phyloP scores from a whole-genome alignment of 345 rosid species.

The Raphanus sativus region DNA sequence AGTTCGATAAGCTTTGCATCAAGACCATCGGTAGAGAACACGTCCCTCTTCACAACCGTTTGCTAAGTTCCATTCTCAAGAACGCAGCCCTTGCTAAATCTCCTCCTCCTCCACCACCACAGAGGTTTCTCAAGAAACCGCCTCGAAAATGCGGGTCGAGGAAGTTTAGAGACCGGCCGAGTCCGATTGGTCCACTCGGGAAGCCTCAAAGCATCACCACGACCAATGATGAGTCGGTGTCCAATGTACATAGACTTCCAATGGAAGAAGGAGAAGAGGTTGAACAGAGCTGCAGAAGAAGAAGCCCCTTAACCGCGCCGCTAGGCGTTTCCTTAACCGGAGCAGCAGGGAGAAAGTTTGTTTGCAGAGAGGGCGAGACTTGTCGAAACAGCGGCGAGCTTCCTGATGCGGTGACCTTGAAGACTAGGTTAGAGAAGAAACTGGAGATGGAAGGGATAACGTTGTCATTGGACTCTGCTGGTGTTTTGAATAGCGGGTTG shows the following conservation, averaged over 20 bases:
- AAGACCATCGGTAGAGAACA: constrained; percentile 67
- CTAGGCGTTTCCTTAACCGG: constrained; percentile 62
- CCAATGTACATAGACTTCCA: constrained; percentile 61
- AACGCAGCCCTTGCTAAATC: constrained; percentile 59
- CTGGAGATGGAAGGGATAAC: constrained; percentile 62
- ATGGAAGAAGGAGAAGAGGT: constrained; percentile 89
- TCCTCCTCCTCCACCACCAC: constrained; percentile 48
- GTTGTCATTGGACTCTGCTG: constrained; percentile 54
- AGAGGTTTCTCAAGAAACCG: constrained; percentile 38
- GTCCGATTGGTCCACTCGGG: constrained; percentile 78
- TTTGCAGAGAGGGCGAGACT: constrained; percentile 19
- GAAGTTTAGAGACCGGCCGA: constrained; percentile 73
- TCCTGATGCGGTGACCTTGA: constrained; percentile 70
- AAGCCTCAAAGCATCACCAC: constrained; percentile 66
- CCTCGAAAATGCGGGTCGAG: constrained; percentile 70
- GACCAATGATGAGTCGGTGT: constrained; percentile 51
- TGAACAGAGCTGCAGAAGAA: constrained; percentile 83
- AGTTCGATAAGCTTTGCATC: constrained; percentile 64
- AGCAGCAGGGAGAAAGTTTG: constrained; percentile 44
- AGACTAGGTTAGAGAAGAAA: constrained; percentile 54
- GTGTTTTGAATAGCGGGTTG: constrained; percentile 67
- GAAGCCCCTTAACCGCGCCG: constrained; percentile 81
- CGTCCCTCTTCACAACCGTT: constrained; percentile 66
- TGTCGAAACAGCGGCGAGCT: constrained; percentile 62
- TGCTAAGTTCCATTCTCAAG: constrained; percentile 66